A percentile compares a stretch with the other conserved stretches of the same genome.
Conservation (phyloP, 306 rosid species). For the Trichosanthes cucumerina region DNA sequence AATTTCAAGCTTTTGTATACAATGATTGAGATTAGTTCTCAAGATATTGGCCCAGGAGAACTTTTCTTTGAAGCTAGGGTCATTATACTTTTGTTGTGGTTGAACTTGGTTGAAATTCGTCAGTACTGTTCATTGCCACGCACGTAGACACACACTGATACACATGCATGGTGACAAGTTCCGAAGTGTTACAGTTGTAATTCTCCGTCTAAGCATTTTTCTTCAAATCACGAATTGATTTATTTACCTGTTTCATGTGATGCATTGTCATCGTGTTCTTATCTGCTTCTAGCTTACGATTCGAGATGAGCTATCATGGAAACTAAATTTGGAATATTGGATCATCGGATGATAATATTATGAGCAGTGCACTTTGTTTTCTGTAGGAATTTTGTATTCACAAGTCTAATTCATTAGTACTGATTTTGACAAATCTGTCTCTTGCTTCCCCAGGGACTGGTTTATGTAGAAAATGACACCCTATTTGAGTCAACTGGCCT, state of each 20-base stretch:
- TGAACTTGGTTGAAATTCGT: background rate
- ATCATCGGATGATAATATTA: background rate
- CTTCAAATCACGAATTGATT: background rate
- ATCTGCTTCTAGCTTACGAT: background rate
- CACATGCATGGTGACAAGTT: background rate
- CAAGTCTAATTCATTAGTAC: background rate
- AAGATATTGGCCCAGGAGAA: background rate
- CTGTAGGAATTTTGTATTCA: background rate
- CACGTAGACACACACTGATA: background rate
- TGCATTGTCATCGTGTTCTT: background rate
- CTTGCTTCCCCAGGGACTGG: slow-evolving; percentile 67
- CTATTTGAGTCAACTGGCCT: slow-evolving; percentile 85
- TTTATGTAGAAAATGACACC: slow-evolving; percentile 60
- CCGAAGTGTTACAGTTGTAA: background rate
- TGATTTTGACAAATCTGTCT: slow-evolving; percentile 7
- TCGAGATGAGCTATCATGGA: background rate
- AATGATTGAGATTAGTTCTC: background rate
- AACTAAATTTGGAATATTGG: background rate
- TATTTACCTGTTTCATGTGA: background rate
- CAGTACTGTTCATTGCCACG: background rate
- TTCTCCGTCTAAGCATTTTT: background rate
- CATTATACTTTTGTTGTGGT: background rate
- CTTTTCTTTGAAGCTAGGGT: background rate
- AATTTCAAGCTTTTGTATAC: background rate
- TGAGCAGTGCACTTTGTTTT: background rate